Base-by-base conservation (phyloP, 1,284 basidiomycete species). In the Fomitopsis palustris region DNA sequence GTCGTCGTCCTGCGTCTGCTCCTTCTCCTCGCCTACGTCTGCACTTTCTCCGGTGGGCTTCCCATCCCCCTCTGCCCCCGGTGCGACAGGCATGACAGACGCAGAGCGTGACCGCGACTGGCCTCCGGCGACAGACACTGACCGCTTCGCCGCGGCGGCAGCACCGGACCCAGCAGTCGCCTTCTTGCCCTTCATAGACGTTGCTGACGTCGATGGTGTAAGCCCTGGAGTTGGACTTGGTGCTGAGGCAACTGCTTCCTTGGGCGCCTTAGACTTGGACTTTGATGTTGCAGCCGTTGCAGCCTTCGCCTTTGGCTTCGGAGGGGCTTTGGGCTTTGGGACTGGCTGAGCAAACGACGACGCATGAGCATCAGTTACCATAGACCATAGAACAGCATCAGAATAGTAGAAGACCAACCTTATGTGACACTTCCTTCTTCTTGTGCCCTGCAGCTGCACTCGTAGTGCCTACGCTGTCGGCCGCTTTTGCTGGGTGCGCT, bases 1-100 rank as follows among this genome's bases (percentile, higher is more conserved):
- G 68, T 90, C 88, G 68, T 90, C 88, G 64, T 92, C 90, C 61
- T 83, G 83, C 54, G 78, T 82, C 45, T 78, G 81, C 21, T 78
- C 81, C 16, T 80, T 81, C n/a, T 81, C 81, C 55, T 78, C 78
- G n/a, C 79, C 81, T 53, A 80, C 82, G 57, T 82, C 81, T 39
- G 78, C 78, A 55, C 78, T 77, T 54, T 81, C 80, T 27, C 64
- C 65, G 16, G 56, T 56, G 16, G 55, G 51, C 62, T 77, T 74
- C 43, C 65, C 61, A 31, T 76, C 74, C n/a, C 61, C 65, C 59
- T 79, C 76, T 38, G 72, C 74, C 16, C 75, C 78, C 33, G 63
- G 35, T 19, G 64, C 54, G 8, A 61, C 71, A 39, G 87, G 88
- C 75, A 88, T 84, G 42, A 79, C 81, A 39, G 87, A 90, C 9